phyloP scores from a whole-genome alignment of 805 yeast species.

The Tetrapisispora pingtungensis region DNA sequence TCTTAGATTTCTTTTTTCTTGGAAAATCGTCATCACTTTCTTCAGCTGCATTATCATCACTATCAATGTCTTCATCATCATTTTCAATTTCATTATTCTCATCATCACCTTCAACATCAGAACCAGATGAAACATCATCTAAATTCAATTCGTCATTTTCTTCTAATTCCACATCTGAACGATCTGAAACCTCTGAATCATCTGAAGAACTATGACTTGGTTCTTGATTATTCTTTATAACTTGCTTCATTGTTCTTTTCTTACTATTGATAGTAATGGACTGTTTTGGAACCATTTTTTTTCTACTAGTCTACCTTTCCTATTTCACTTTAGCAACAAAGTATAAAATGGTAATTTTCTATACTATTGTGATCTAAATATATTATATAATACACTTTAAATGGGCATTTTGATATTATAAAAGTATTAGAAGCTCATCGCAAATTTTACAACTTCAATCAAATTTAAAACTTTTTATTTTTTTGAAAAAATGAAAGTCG shows the following conservation, averaged over 20 bases:
- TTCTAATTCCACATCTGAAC: slow-evolving; percentile 10
- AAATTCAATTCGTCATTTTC: slow-evolving; percentile 16
- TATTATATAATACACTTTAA: no score
- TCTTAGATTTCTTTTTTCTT: slow-evolving; percentile 44
- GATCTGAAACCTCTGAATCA: slow-evolving; percentile 6
- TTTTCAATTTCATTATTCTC: slow-evolving; percentile 17
- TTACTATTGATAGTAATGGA: neutral
- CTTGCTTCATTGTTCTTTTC: slow-evolving; percentile 5
- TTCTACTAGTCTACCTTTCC: no score
- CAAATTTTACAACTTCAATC: neutral
- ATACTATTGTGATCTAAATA: no score
- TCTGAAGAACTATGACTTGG: neutral
- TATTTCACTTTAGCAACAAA: no score
- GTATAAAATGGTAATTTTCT: no score
- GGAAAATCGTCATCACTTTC: slow-evolving; percentile 34
- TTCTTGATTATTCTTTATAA: neutral
- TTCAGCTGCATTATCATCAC: slow-evolving; percentile 7
- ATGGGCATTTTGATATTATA: no score
- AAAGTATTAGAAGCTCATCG: no score
- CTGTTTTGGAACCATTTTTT: neutral
- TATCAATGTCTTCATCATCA: neutral
- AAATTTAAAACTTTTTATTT: no score
- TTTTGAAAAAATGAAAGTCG: neutral
- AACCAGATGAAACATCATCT: slow-evolving; percentile 12
- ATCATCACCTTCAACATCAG: slow-evolving; percentile 14